A percentile compares a stretch with the other conserved stretches of the same genome.
These are phyloP conservation scores for Neurospora terricola DNA, from an alignment of 495 filamentous ascomycete genomes.

Conservation along the genomic window DNA sequence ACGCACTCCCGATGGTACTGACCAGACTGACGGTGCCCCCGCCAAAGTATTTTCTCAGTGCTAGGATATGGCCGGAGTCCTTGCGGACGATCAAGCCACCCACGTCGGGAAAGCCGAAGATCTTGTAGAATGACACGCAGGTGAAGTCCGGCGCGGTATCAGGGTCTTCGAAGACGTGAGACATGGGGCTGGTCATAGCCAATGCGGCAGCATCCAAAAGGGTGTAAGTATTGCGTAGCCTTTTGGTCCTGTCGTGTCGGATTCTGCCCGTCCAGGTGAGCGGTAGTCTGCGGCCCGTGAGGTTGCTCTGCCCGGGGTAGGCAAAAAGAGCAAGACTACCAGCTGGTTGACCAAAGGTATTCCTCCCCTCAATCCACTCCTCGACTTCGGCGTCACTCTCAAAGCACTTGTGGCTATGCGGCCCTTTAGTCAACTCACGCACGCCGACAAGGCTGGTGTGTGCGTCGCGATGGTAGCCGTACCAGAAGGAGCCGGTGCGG, in stretches of 20 bases:
- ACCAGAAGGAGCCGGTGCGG: constrained; percentile 46
- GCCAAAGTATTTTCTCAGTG: constrained; percentile 60
- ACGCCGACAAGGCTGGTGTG: constrained; percentile 69
- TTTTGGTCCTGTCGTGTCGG: constrained; percentile 23
- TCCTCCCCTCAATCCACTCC: constrained; percentile 43
- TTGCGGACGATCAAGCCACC: constrained; percentile 61
- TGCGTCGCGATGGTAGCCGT: constrained; percentile 63
- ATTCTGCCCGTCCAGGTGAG: constrained; percentile 47
- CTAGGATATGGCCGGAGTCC: constrained; percentile 50
- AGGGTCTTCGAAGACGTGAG: constrained; percentile 43
- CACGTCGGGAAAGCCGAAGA: constrained; percentile 72
- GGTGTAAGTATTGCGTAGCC: constrained; percentile 45
- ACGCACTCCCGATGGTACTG: constrained; percentile 45
- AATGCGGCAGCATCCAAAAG: constrained; percentile 66
- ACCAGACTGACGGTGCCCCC: constrained; percentile 71
- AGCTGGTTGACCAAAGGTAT: constrained; percentile 13
- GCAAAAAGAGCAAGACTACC: constrained; percentile 50
- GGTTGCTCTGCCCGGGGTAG: constrained; percentile 72
- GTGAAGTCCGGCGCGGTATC: constrained; percentile 60
- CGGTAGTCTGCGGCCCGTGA: constrained; percentile 62
- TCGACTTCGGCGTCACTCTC: constrained; percentile 55
- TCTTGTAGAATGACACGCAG: constrained; percentile 68
- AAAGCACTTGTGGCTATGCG: constrained; percentile 44
- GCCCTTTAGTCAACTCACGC: constrained; percentile 45
- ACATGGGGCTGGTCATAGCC: constrained; percentile 55